phyloP scores from a whole-genome alignment of 305 asterid genomes.

The Rubia peregrina region DNA sequence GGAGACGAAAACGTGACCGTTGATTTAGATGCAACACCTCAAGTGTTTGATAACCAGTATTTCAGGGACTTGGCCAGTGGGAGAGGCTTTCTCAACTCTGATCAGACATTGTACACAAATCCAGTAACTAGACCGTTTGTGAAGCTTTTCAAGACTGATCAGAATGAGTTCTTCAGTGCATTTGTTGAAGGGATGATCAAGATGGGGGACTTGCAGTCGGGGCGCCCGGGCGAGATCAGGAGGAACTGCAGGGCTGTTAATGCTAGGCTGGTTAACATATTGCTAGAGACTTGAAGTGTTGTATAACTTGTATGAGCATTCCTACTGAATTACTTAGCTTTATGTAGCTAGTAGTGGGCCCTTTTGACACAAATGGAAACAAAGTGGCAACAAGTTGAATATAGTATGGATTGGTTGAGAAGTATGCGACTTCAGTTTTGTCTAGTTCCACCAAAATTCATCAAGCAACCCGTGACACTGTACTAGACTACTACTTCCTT shows the following conservation, averaged over 20 bases:
- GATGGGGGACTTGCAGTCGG: constrained; percentile 67
- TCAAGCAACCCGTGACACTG: no score
- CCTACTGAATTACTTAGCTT: background rate
- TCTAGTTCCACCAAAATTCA: background rate
- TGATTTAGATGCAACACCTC: constrained; percentile 61
- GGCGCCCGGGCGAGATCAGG: constrained; percentile 55
- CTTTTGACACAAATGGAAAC: no score
- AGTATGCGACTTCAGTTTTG: background rate
- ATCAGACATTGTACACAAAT: constrained; percentile 48
- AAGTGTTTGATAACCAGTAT: constrained; percentile 59
- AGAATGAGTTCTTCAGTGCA: constrained; percentile 38
- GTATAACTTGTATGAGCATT: background rate
- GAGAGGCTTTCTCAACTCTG: constrained; percentile 77
- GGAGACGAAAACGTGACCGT: constrained; percentile 66
- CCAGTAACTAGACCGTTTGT: constrained; percentile 48
- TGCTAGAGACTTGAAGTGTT: constrained; percentile 19
- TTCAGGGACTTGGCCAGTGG: constrained; percentile 61
- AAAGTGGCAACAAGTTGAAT: background rate
- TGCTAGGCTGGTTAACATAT: constrained; percentile 12
- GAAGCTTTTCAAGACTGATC: constrained; percentile 29
- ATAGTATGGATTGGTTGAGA: background rate
- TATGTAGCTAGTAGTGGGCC: no score
- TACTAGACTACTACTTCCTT: no score
- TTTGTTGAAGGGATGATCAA: constrained; percentile 64
- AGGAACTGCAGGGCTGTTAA: constrained; percentile 57